Percentiles rank a stretch among this genome's conserved stretches.
These are phyloP conservation scores for Fraxinus quadrangulata DNA, from an alignment of 257 asterid species.

Conservation along the genomic window DNA sequence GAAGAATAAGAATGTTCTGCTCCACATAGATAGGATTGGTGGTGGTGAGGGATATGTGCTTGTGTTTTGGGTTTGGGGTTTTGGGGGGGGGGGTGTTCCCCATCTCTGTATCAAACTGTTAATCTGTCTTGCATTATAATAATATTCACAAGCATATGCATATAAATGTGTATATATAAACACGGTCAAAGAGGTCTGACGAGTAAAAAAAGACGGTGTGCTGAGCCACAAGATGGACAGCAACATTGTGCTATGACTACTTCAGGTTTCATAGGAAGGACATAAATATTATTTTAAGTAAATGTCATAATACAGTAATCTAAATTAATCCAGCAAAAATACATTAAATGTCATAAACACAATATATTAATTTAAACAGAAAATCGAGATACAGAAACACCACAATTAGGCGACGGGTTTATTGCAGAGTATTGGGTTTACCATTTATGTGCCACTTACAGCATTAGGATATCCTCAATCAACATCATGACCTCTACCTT, in stretches of 20 bases:
- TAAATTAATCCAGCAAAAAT: background rate
- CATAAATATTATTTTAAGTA: background rate
- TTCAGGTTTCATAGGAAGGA: background rate
- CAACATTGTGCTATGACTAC: background rate
- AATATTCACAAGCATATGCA: background rate
- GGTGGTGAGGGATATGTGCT: background rate
- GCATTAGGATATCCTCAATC: background rate
- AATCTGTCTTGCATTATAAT: background rate
- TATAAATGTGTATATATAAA: background rate
- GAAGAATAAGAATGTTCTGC: background rate
- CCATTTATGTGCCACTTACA: background rate
- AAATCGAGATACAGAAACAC: background rate
- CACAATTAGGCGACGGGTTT: background rate
- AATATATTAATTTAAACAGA: background rate
- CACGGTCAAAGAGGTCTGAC: background rate
- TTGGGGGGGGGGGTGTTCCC: background rate
- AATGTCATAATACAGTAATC: background rate
- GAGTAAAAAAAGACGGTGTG: background rate
- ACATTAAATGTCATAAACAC: background rate
- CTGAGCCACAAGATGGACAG: background rate
- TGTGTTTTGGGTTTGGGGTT: background rate
- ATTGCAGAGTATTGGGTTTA: background rate
- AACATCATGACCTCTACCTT: slow-evolving; percentile 31
- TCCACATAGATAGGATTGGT: background rate
- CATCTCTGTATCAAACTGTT: background rate